A percentile compares a stretch with the other conserved stretches of the same genome.
These are phyloP conservation scores for Scheffersomyces illinoinensis DNA, from an alignment of 1,139 yeast species.

Conservation along the genomic window DNA sequence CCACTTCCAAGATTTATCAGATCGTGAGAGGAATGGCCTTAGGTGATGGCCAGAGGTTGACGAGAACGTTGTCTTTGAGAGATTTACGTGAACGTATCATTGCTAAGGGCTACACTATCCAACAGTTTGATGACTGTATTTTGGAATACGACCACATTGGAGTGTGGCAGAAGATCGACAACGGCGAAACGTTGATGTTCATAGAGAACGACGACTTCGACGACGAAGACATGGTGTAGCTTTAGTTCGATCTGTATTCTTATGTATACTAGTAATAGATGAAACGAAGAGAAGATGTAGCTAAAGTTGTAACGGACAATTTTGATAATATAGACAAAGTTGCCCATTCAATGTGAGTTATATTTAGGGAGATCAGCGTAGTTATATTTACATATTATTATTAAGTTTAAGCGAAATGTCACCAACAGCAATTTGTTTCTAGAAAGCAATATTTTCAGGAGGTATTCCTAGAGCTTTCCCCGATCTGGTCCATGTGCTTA, in stretches of 20 bases:
- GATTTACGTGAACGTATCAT: constrained; percentile 68
- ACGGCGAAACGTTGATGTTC: constrained; percentile 56
- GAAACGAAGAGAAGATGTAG: neutral
- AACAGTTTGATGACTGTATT: constrained; percentile 75
- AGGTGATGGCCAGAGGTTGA: constrained; percentile 43
- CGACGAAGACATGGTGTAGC: constrained; percentile 19
- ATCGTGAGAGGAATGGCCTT: constrained; percentile 55
- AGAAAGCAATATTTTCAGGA: neutral
- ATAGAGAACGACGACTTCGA: constrained; percentile 30
- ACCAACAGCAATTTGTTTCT: neutral
- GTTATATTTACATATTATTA: too few species aligned
- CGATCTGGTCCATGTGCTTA: neutral
- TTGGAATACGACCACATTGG: constrained; percentile 70
- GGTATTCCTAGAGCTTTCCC: neutral
- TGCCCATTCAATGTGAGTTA: too few species aligned
- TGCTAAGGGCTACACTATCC: constrained; percentile 81
- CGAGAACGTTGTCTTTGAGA: constrained; percentile 52
- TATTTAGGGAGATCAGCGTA: too few species aligned
- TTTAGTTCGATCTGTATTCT: constrained; percentile 1
- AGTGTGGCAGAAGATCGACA: constrained; percentile 76
- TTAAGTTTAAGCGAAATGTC: neutral
- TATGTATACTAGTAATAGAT: neutral
- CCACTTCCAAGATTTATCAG: constrained; percentile 61
- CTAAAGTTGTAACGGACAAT: neutral
- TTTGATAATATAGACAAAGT: too few species aligned